Percentiles rank a stretch among this genome's conserved stretches.
phyloP scores from a whole-genome alignment of 768 basidiomycete species.

The Gelatoporia subvermispora region DNA sequence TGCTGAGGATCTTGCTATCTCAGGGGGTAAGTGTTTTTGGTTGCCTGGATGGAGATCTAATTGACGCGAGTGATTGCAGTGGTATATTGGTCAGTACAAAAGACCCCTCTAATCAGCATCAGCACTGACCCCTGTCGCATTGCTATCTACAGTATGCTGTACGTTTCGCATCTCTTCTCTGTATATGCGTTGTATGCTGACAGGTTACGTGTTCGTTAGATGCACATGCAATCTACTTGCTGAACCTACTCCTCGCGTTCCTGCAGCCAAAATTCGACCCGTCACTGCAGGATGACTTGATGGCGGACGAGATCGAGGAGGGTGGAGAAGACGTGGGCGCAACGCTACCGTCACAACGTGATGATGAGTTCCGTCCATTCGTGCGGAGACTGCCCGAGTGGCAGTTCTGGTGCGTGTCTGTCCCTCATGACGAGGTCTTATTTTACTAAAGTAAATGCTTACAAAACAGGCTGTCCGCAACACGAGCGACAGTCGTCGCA shows the following conservation, averaged over 20 bases:
- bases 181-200: not conserved
- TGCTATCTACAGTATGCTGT: conserved; percentile 56
- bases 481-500: conserved; percentile 81
- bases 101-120: conserved; percentile 1
- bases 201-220: conserved; percentile 37
- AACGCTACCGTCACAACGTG: conserved; percentile 62
- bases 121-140: not conserved
- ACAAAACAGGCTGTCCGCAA: conserved; percentile 77
- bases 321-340: conserved; percentile 58
- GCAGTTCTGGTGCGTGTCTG: conserved; percentile 77
- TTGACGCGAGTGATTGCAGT: conserved; percentile 38
- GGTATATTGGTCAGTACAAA: conserved; percentile 79
- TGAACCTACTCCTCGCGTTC: conserved; percentile 96
- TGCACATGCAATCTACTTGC: conserved; percentile 90
- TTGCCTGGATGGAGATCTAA: conserved; percentile 2
- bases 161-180: conserved; percentile 28
- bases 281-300: conserved; percentile 86
- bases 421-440: not conserved
- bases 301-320: conserved; percentile 94
- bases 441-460: not conserved
- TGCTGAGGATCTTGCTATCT: conserved; percentile 78
- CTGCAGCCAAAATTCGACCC: conserved; percentile 98
- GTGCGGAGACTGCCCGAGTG: conserved; percentile 93
- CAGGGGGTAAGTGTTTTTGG: conserved; percentile 70
- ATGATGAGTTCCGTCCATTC: conserved; percentile 97